Percentiles rank a stretch among this genome's conserved stretches.
phyloP scores from a whole-genome alignment of 345 rosid species.

The Ceriops zippeliana region DNA sequence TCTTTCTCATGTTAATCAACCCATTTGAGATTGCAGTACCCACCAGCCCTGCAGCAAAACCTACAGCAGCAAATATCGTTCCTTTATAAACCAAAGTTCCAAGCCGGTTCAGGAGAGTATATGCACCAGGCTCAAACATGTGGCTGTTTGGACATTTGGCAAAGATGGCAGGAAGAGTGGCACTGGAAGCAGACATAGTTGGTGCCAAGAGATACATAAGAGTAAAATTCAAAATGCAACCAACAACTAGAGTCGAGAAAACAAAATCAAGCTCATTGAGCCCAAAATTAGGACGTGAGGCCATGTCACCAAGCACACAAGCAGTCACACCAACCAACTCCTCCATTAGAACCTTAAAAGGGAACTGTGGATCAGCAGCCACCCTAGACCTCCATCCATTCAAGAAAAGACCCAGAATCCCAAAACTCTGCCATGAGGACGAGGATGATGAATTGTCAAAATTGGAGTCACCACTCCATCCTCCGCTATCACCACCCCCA shows the following conservation, averaged over 20 bases:
- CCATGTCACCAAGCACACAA: slow-evolving; percentile 91
- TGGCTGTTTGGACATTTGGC: slow-evolving; percentile 78
- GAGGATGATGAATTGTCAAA: slow-evolving; percentile 27
- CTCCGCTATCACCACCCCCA: slow-evolving; percentile 11
- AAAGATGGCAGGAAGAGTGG: slow-evolving; percentile 63
- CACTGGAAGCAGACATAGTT: slow-evolving; percentile 40
- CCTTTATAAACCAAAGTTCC: slow-evolving; percentile 90
- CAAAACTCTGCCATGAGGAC: slow-evolving; percentile 29
- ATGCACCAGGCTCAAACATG: slow-evolving; percentile 86
- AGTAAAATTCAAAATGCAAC: slow-evolving; percentile 77
- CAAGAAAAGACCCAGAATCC: slow-evolving; percentile 58
- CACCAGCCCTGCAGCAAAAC: slow-evolving; percentile 87
- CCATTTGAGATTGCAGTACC: slow-evolving; percentile 85
- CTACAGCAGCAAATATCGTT: slow-evolving; percentile 74
- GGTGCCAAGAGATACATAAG: slow-evolving; percentile 96
- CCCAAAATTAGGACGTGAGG: slow-evolving; percentile 94
- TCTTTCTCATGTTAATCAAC: slow-evolving; percentile 81
- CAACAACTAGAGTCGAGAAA: slow-evolving; percentile 84
- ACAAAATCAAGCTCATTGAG: slow-evolving; percentile 92
- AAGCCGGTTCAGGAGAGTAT: slow-evolving; percentile 40
- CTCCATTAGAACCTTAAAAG: slow-evolving; percentile 95
- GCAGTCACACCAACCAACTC: slow-evolving; percentile 89
- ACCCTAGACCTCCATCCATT: slow-evolving; percentile 92
- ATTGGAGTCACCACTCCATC: slow-evolving; percentile 5
- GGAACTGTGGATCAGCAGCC: slow-evolving; percentile 91